Conservation (phyloP, 1,284 basidiomycete genomes). For the Ganoderma resinaceum region DNA sequence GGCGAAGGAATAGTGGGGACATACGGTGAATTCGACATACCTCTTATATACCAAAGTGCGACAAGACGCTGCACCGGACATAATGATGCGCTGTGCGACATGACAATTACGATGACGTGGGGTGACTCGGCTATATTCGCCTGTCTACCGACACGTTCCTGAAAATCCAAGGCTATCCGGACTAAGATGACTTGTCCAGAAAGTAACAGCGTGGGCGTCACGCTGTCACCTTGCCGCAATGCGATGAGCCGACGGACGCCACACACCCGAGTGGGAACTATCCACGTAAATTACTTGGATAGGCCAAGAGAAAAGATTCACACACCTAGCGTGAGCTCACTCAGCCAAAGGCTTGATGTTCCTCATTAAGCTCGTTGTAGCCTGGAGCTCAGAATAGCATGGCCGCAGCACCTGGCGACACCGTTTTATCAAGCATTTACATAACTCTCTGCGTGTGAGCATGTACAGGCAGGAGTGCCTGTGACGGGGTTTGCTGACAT, state of each 20-base stretch:
- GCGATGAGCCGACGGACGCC: slow-evolving; percentile 20
- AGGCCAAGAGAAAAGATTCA: not conserved
- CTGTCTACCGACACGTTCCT: slow-evolving; percentile 25
- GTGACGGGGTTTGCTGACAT: not conserved
- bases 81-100: slow-evolving; percentile 20
- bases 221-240: slow-evolving; percentile 18
- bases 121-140: slow-evolving; percentile 25
- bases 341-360: slow-evolving; percentile 7
- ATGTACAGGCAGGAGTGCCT: slow-evolving; percentile 5
- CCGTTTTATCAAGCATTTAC: slow-evolving; percentile 24
- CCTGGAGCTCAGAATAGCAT: slow-evolving; percentile 4
- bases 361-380: not conserved
- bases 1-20: slow-evolving; percentile 16
- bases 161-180: slow-evolving; percentile 32
- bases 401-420: slow-evolving; percentile 23
- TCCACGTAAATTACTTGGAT: slow-evolving; percentile 4
- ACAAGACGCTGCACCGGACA: slow-evolving; percentile 12
- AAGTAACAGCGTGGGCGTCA: slow-evolving; percentile 22
- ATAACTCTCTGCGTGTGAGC: slow-evolving; percentile 19
- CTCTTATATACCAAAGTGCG: slow-evolving; percentile 22
- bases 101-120: slow-evolving; percentile 26
- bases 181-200: slow-evolving; percentile 27
- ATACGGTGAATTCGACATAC: slow-evolving; percentile 4
- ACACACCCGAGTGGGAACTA: slow-evolving; percentile 1
- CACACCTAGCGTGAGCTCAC: slow-evolving; percentile 6